Conservation (phyloP, 805 yeast species). For the Saccharomyces kudriavzevii region DNA sequence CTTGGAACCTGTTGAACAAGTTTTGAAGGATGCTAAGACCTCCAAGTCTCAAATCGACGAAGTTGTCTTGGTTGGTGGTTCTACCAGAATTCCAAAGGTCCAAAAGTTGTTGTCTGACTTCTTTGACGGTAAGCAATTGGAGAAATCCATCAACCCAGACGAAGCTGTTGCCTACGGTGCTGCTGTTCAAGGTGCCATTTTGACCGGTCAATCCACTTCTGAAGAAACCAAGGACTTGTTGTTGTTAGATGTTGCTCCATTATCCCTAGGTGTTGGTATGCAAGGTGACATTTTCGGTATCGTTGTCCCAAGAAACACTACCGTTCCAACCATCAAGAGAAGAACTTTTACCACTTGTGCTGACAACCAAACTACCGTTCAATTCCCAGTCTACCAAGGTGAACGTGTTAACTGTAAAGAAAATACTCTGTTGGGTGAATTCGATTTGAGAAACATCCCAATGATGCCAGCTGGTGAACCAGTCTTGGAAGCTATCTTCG, state of each 20-base stretch:
- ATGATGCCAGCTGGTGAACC: conserved; percentile 99
- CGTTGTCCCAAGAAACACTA: conserved; percentile 98
- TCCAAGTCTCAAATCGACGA: conserved; percentile 82
- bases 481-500: conserved; percentile 97
- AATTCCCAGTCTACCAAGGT: conserved; percentile 99
- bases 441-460: conserved; percentile 95
- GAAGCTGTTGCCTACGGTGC: conserved; percentile 99
- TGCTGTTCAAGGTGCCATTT: conserved; percentile 98
- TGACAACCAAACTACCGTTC: conserved; percentile 97
- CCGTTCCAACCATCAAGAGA: conserved; percentile 98
- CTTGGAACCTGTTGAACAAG: conserved; percentile 89
- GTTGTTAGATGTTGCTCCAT: conserved; percentile 94
- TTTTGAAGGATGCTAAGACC: conserved; percentile 83
- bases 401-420: conserved; percentile 98
- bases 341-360: conserved; percentile 98
- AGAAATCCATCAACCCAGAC: conserved; percentile 96
- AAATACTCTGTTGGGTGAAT: conserved; percentile 96
- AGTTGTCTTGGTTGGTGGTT: conserved; percentile 96
- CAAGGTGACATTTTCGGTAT: conserved; percentile 99
- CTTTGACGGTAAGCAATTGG: conserved; percentile 95
- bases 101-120: conserved; percentile 89
- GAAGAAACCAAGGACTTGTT: conserved; percentile 93
- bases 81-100: conserved; percentile 97
- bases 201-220: conserved; percentile 84
- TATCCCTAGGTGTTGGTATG: conserved; percentile 98